Percentiles rank a stretch among this genome's conserved stretches.
Conservation (phyloP, 495 filamentous ascomycete species). For the Lasiosphaeria hispida region DNA sequence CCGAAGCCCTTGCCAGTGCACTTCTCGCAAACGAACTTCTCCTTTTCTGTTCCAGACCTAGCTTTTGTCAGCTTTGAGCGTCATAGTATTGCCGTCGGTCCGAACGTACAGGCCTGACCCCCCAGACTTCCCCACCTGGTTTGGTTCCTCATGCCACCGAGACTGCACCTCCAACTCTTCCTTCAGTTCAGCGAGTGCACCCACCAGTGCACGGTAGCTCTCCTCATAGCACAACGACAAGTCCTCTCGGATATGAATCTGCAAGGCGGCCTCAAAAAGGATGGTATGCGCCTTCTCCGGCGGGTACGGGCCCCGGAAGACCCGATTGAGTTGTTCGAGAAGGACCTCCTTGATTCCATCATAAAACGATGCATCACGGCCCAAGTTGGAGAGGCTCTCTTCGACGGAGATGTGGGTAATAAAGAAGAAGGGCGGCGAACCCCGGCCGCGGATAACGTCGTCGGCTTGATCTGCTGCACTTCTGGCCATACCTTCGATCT, state of each 20-base stretch:
- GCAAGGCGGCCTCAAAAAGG: constrained; percentile 22
- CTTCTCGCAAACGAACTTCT: constrained; percentile 27
- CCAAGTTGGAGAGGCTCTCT: neutral
- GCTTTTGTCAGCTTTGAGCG: neutral
- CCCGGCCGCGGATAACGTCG: no score
- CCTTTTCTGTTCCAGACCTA: constrained; percentile 7
- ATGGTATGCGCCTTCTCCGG: neutral
- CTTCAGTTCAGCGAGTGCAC: no score
- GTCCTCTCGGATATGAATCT: constrained; percentile 12
- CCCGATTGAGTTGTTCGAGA: neutral
- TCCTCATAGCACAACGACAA: no score
- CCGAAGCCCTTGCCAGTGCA: constrained; percentile 39
- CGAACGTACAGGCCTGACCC: no score
- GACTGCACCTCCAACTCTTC: no score
- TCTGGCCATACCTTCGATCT: no score
- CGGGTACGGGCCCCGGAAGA: neutral
- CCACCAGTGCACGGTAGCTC: no score
- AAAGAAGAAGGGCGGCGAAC: neutral
- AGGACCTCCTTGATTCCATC: constrained; percentile 6
- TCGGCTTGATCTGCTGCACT: no score
- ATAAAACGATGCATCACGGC: no score
- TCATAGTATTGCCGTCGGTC: neutral
- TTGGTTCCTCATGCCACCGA: no score
- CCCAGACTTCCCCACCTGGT: no score
- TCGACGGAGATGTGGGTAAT: neutral